These are phyloP conservation scores for Syzygium aqueum DNA, from an alignment of 345 rosid genomes.

Conservation along the genomic window DNA sequence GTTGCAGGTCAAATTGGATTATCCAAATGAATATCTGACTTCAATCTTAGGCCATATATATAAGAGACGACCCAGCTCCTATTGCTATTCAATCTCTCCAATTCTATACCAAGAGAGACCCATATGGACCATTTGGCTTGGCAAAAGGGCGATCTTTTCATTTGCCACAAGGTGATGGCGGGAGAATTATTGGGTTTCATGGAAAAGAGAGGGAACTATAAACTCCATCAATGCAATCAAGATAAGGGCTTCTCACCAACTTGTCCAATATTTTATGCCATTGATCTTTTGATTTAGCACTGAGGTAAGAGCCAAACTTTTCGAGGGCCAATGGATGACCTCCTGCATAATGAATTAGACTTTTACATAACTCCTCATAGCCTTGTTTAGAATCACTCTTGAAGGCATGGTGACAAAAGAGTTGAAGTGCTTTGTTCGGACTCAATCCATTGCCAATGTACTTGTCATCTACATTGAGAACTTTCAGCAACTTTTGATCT, in stretches of 20 bases:
- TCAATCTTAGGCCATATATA: neutral
- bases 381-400: neutral
- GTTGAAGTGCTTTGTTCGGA: neutral
- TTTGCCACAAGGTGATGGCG: neutral
- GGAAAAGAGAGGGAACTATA: neutral
- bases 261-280: too few relatives aligned
- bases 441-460: neutral
- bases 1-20: neutral
- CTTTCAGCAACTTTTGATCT: neutral
- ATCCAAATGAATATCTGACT: neutral
- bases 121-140: neutral
- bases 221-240: neutral
- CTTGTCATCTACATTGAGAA: neutral
- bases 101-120: neutral
- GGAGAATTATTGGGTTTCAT: neutral
- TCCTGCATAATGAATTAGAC: neutral
- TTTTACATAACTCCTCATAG: neutral
- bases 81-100: neutral
- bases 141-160: neutral
- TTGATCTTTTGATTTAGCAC: too few relatives aligned
- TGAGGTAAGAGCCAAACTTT: too few relatives aligned
- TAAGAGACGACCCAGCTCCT: neutral
- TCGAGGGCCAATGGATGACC: too few relatives aligned
- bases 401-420: conserved; percentile 4
- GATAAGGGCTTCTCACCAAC: neutral